Evolutionary conservation across 306 rosid genomes (phyloP).

Genomic region (Herpetospermum pedunculosum): DNA sequence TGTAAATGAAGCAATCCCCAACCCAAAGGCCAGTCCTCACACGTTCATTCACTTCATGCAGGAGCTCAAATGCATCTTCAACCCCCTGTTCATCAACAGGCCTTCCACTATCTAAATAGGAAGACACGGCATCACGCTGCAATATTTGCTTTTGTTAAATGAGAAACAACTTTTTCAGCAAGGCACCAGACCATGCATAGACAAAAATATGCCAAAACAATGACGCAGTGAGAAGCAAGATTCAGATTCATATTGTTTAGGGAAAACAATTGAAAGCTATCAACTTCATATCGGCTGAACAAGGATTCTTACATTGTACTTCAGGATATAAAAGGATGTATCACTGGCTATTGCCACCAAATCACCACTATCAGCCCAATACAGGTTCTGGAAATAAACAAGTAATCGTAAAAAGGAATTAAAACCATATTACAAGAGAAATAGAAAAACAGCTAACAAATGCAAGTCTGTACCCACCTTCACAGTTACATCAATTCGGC

Average conservation of each 20-base stretch:
- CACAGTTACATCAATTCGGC: slow-evolving; percentile 90
- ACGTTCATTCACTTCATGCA: slow-evolving; percentile 90
- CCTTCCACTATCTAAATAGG: slow-evolving; percentile 78
- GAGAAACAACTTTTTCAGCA: background rate
- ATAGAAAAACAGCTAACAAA: background rate
- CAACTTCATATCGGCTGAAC: background rate
- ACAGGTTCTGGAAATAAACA: slow-evolving; percentile 59
- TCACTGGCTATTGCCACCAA: slow-evolving; percentile 84
- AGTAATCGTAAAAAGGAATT: background rate
- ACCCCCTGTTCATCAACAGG: slow-evolving; percentile 90
- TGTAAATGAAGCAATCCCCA: slow-evolving; percentile 98
- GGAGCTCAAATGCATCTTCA: slow-evolving; percentile 96
- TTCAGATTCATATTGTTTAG: background rate
- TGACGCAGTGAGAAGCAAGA: background rate
- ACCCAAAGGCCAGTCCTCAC: slow-evolving; percentile 98
- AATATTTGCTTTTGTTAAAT: slow-evolving; percentile 10
- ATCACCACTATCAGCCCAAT: slow-evolving; percentile 99
- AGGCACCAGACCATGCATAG: background rate
- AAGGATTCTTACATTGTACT: slow-evolving; percentile 73
- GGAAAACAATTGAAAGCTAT: background rate
- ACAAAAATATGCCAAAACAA: background rate
- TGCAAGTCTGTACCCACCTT: slow-evolving; percentile 43
- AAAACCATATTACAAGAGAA: background rate
- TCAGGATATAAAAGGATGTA: slow-evolving; percentile 81
- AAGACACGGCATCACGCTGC: slow-evolving; percentile 91